Conservation (phyloP, 2,329 filamentous ascomycete species). For the Talaromyces pinophilus region DNA sequence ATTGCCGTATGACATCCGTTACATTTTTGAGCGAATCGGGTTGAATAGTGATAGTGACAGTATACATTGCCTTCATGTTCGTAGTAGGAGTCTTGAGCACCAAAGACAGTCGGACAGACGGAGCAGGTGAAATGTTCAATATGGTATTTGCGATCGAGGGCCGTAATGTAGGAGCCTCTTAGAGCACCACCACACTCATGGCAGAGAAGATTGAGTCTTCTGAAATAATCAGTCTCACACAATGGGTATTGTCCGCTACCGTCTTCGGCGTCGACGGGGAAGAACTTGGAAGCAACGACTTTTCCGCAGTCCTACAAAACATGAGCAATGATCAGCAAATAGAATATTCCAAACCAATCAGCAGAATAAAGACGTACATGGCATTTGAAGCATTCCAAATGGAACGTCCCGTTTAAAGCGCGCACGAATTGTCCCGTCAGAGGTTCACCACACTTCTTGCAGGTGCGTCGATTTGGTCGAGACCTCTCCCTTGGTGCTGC, state of each 20-base stretch:
- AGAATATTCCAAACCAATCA: conserved; percentile 17
- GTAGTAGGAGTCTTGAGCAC: conserved; percentile 97
- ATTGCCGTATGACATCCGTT: conserved; percentile 97
- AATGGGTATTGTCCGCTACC: conserved; percentile 83
- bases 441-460: conserved; percentile 82
- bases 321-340: conserved; percentile 26
- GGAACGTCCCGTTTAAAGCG: conserved; percentile 88
- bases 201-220: conserved; percentile 85
- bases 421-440: conserved; percentile 95
- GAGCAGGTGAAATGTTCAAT: conserved; percentile 99
- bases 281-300: conserved; percentile 98
- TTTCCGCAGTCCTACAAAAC: conserved; percentile 80
- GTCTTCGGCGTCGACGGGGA: conserved; percentile 89
- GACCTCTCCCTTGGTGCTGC: conserved; percentile 39
- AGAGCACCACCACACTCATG: conserved; percentile 89
- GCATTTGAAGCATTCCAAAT: conserved; percentile 97
- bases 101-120: conserved; percentile 95
- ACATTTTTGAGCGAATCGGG: conserved; percentile 91
- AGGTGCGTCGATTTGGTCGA: conserved; percentile 55
- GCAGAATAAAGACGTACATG: conserved; percentile 62
- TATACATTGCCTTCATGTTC: conserved; percentile 96
- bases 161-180: conserved; percentile 96
- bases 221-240: conserved; percentile 97
- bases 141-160: conserved; percentile 95
- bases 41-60: conserved; percentile 98